Evolutionary conservation across 2,329 filamentous ascomycete genomes (phyloP), one percentile per base, ranked within the genome.

Genomic region (Rhytidhysteron rufulum): DNA sequence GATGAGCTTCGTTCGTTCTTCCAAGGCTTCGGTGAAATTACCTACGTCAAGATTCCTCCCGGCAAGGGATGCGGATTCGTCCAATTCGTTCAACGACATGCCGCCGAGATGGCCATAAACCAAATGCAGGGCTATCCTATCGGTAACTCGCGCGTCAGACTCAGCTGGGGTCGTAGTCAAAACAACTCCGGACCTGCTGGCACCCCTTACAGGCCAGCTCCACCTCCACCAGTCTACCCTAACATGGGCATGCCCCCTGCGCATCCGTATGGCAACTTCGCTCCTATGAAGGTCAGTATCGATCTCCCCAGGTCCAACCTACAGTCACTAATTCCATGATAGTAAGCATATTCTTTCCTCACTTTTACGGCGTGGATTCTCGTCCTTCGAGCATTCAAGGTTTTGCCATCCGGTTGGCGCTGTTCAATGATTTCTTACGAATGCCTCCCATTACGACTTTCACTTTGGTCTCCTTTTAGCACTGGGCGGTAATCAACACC

Each of bases 81-180:
- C 44, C 93, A 98, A 71, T 98, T 98, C 58, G 93, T 98, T 42
- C 93, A 98, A 74, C 89, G 93, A 53, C 93, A 98, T 62, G 93
- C 93, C 39, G 93, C 93, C 11, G 93, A 98, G 74, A 98, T 98
- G 93, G 93, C 93, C 54, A 98, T 98, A 79, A 98, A 98, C 74
- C 93, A 98, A 73, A 98, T 98, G 93, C 93, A 98, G 72, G 93
- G 93, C 46, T 98, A 98, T 67, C 93, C 93, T 18, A 98, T 98
- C 60, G 93, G 93, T 41, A 98, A 98, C 78, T 97, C 91, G 34
- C 89, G 93, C 52, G 93, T 98, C 44, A 89, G 93, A 59, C 80
- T 98, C 53, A 95, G 88, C 66, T 98, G 93, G 93, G 93, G 93
- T 49, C 87, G 93, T 50, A 94, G 87, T 40, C 93, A 98, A 78